Percentiles rank a stretch among this genome's conserved stretches.
Conservation (phyloP, 306 rosid species). For the Begonia fuchsioides region DNA sequence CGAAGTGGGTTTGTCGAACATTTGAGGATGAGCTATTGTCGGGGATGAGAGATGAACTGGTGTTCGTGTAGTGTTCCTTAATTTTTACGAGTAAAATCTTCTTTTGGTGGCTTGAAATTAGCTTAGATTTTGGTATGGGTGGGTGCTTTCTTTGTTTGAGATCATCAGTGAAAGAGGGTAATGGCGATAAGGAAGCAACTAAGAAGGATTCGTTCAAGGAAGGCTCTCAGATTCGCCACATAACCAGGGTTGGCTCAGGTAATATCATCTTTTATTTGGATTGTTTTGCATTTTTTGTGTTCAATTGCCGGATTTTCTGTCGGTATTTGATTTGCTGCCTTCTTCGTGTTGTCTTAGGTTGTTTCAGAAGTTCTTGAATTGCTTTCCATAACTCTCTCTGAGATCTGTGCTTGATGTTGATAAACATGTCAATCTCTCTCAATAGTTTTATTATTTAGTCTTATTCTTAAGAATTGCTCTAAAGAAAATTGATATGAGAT, state of each 20-base stretch:
- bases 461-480: too few relatives aligned
- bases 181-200: conserved; percentile 43
- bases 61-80: not conserved
- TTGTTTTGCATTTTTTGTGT: not conserved
- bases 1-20: conserved; percentile 22
- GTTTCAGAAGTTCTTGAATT: too few relatives aligned
- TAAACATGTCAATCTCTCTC: too few relatives aligned
- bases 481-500: too few relatives aligned
- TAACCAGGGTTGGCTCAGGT: conserved; percentile 66
- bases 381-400: too few relatives aligned
- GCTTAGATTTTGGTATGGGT: conserved; percentile 40
- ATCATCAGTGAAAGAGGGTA: conserved; percentile 53
- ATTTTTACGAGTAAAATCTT: not conserved
- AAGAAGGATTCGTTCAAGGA: conserved; percentile 67
- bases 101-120: conserved; percentile 31
- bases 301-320: not conserved
- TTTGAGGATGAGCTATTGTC: conserved; percentile 14
- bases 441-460: too few relatives aligned
- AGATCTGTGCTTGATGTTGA: too few relatives aligned
- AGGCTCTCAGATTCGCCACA: conserved; percentile 60
- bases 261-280: conserved; percentile 2
- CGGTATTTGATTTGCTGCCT: not conserved
- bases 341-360: too few relatives aligned
- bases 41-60: conserved; percentile 6
- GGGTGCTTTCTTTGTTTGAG: too few relatives aligned